Base-by-base conservation (phyloP, 163 green algal species). In the Volvox carteri region DNA sequence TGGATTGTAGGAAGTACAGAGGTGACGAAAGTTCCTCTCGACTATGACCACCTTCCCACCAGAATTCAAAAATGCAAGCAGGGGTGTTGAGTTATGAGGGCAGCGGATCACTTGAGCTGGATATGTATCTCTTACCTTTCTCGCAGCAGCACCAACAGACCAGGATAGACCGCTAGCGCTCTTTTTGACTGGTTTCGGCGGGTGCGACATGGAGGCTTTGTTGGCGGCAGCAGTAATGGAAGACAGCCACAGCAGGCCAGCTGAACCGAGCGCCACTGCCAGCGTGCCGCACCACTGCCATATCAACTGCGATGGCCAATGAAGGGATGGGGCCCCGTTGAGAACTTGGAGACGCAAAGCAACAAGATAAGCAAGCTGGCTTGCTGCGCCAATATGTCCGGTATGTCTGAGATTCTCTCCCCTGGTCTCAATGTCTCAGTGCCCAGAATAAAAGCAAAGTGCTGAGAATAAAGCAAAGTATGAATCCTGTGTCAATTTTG, bases 281-380 rank as follows among this genome's bases (percentile, higher is more conserved):
- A 88, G 68, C 8, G 83, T 88, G 28, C 42, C 37, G 25, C 62
- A 70, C 83, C 67, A 88, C 25, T 88, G 83, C 83, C 83, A 88
- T 11, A 81, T 81, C 9, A 88, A 35, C 83, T 88, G 67, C 25
- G 33, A 4, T 19, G 7, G n/a, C 3, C 46, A 0, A 12, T 5
- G 8, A 54, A 21, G 6, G 0, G n/a, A 44, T 25, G 28, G 12
- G 33, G 11, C 25, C 30, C 42, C 2, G 11, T 11, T 2, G 9
- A 23, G 23, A 58, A 9, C 16, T 14, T 1, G 35, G 52, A 4
- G 30, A 23, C 7, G 41, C 48, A 4, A 1, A 30, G 35, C 0
- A 8, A 19, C 11, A 44, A 6, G 19, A 16, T 2, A 1, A 30
- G 41, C 39, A 30, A 78, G 39, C 19, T 4, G 5, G 3, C 54